phyloP scores from a whole-genome alignment of 805 yeast genomes.

The Pichia phayaonensis region DNA sequence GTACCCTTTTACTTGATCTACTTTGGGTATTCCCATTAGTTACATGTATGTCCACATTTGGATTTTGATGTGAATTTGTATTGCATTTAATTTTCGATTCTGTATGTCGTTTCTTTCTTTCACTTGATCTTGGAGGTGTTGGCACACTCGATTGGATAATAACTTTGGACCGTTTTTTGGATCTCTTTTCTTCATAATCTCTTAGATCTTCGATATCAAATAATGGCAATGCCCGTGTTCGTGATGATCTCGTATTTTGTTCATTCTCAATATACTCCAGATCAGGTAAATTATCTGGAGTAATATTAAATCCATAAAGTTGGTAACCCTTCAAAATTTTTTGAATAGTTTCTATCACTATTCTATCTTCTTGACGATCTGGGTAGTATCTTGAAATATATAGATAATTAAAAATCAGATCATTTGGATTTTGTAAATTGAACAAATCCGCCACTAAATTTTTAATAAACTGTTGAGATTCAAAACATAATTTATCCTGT shows the following conservation, averaged over 20 bases:
- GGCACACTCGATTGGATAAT: neutral
- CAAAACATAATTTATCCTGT: constrained; percentile 8
- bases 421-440: constrained; percentile 11
- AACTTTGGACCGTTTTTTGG: neutral
- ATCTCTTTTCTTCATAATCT: neutral
- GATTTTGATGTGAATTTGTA: neutral
- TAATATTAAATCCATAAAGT: constrained; percentile 17
- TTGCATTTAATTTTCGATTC: neutral
- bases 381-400: constrained; percentile 13
- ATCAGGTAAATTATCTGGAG: neutral
- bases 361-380: constrained; percentile 19
- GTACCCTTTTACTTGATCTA: neutral
- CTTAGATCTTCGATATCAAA: constrained; percentile 2
- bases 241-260: neutral
- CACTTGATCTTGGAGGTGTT: neutral
- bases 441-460: constrained; percentile 13
- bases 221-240: constrained; percentile 6
- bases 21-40: neutral
- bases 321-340: constrained; percentile 18
- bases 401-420: constrained; percentile 10
- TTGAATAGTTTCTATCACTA: constrained; percentile 12
- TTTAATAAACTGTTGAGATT: constrained; percentile 13
- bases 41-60: neutral
- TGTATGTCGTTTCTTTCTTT: neutral
- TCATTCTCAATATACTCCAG: neutral